Evolutionary conservation across 768 basidiomycete species (phyloP).

Genomic region (Piloderma croceum): DNA sequence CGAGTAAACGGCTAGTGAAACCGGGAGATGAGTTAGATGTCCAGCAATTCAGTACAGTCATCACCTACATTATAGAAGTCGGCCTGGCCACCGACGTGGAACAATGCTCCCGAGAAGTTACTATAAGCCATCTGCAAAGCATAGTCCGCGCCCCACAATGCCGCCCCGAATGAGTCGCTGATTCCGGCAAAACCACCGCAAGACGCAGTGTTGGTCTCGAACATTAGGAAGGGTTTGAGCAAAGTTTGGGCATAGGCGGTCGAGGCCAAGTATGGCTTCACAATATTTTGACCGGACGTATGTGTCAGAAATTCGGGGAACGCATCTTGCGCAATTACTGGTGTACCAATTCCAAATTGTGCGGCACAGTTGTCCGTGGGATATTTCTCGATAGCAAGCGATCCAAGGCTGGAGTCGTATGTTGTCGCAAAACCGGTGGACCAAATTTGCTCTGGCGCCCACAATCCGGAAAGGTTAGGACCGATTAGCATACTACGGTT

Average conservation of each 20-base stretch:
- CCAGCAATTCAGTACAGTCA: neutral
- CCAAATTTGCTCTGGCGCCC: slow-evolving; percentile 36
- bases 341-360: slow-evolving; percentile 36
- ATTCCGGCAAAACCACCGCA: slow-evolving; percentile 48
- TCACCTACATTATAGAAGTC: slow-evolving; percentile 36
- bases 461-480: slow-evolving; percentile 53
- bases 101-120: slow-evolving; percentile 39
- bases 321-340: slow-evolving; percentile 37
- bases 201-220: slow-evolving; percentile 53
- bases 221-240: slow-evolving; percentile 46
- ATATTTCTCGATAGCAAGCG: slow-evolving; percentile 53
- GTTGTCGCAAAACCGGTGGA: slow-evolving; percentile 43
- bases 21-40: neutral
- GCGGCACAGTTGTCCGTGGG: slow-evolving; percentile 60
- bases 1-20: slow-evolving; percentile 37
- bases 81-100: slow-evolving; percentile 38
- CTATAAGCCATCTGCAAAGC: slow-evolving; percentile 45
- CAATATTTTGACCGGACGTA: slow-evolving; percentile 28
- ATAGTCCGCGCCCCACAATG: slow-evolving; percentile 50
- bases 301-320: slow-evolving; percentile 55
- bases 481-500: slow-evolving; percentile 50
- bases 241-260: slow-evolving; percentile 26
- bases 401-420: slow-evolving; percentile 36
- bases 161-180: slow-evolving; percentile 50
- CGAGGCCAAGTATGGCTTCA: slow-evolving; percentile 31